Base-by-base conservation (phyloP, 2,329 filamentous ascomycete species). In the Grosmannia penicillata region DNA sequence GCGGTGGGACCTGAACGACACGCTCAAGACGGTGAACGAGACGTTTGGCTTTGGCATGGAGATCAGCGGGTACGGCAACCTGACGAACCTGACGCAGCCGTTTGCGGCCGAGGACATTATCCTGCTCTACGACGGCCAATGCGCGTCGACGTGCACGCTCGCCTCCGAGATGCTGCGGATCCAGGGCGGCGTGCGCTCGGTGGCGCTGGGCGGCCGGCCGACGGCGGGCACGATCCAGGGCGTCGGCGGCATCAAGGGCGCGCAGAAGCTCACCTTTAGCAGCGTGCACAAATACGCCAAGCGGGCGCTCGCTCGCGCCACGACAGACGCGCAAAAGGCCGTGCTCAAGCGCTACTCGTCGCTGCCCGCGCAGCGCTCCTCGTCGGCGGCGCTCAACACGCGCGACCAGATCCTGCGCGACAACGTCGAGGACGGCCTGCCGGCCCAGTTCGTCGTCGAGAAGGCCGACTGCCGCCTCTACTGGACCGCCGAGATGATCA, bases 201-300 rank as follows among this genome's bases (percentile, higher is more conserved):
- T 80, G 21, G 64, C 65, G 2, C 60, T 78, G n/a, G 77, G 78
- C 9, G 78, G 78, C 2, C 67, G 71, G 1, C 68, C 76, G 0
- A 55, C 57, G 10, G 48, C 60, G 1, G 56, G 57, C 0, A 65
- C 68, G 1, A 80, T 78, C 59, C 73, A 79, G 57, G 66, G 63
- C 5, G 61, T 78, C 15, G 75, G 76, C n/a, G 78, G 76, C n/a
- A 66, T 73, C 34, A 75, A 78, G 48, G 78, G 77, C 24, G 58
- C 56, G 8, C 47, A 49, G 46, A 41, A 31, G 26, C 33, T 43
- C 6, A 3, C 13, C n/a, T 47, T 34, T 15, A 4, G 7, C 4
- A 11, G 35, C 32, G 21, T 43, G 3, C 55, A 48, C 44, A 46
- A 34, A 15, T 38, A 45, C 15, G 27, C 43, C 15, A 33, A 49